Evolutionary conservation across 306 rosid genomes (phyloP).

Genomic region (Medicago truncatula): MtrunA17r5.0-ANR NC_053046.1:40557501-40558000

Average conservation of each 20-base stretch:
- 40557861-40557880: conserved; percentile 65
- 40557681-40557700: conserved; percentile 47
- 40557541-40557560: no score
- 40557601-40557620: no score
- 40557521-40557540: conserved; percentile 14
- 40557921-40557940: conserved; percentile 86
- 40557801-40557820: conserved; percentile 99
- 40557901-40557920: conserved; percentile 67
- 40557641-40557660: background rate
- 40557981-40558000: conserved; percentile 82
- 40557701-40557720: conserved; percentile 42
- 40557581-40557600: no score
- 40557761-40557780: conserved; percentile 46
- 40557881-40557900: conserved; percentile 86
- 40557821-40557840: conserved; percentile 99
- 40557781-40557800: conserved; percentile 95
- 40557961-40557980: conserved; percentile 87
- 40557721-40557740: conserved; percentile 16
- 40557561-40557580: no score
- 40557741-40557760: conserved; percentile 38
- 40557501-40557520: conserved; percentile 8
- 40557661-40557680: conserved; percentile 27
- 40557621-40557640: background rate
- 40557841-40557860: conserved; percentile 84
- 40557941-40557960: conserved; percentile 82